Evolutionary conservation across 2,329 filamentous ascomycete genomes (phyloP).

Genomic region (Colletotrichum sp.): DNA sequence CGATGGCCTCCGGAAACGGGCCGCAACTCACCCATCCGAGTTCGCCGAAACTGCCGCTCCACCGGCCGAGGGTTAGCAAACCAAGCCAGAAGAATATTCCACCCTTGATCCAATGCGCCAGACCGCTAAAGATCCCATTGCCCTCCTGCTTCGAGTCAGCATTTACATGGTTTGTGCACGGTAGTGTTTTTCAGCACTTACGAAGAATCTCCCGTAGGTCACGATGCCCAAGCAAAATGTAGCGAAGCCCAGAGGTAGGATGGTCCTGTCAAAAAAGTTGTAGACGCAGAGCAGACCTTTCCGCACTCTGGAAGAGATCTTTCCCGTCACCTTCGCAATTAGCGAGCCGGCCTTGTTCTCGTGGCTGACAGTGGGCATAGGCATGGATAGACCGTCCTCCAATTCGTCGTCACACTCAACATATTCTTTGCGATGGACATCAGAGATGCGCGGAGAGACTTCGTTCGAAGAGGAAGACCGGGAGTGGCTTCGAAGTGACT

Average conservation of each 20-base stretch:
- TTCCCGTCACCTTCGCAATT: conserved; percentile 55
- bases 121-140: conserved; percentile 75
- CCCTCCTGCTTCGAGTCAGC: conserved; percentile 58
- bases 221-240: conserved; percentile 74
- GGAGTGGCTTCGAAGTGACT: conserved; percentile 70
- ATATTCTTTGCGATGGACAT: conserved; percentile 44
- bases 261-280: conserved; percentile 74
- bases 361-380: conserved; percentile 45
- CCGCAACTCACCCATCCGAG: conserved; percentile 73
- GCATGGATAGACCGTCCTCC: conserved; percentile 39
- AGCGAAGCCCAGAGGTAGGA: conserved; percentile 79
- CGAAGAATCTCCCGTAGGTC: conserved; percentile 83
- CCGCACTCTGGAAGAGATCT: conserved; percentile 63
- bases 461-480: conserved; percentile 63
- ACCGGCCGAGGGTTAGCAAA: conserved; percentile 83
- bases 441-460: conserved; percentile 27
- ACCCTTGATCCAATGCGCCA: conserved; percentile 94
- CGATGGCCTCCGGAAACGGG: not conserved
- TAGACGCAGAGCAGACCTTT: conserved; percentile 65
- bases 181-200: conserved; percentile 50
- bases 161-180: not conserved
- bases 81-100: conserved; percentile 96
- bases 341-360: conserved; percentile 41
- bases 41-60: conserved; percentile 88
- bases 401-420: conserved; percentile 52